Percentiles rank a stretch among this genome's conserved stretches.
Evolutionary conservation across 2,329 filamentous ascomycete species (phyloP).

Genomic region (Aspergillus neoniger): DNA sequence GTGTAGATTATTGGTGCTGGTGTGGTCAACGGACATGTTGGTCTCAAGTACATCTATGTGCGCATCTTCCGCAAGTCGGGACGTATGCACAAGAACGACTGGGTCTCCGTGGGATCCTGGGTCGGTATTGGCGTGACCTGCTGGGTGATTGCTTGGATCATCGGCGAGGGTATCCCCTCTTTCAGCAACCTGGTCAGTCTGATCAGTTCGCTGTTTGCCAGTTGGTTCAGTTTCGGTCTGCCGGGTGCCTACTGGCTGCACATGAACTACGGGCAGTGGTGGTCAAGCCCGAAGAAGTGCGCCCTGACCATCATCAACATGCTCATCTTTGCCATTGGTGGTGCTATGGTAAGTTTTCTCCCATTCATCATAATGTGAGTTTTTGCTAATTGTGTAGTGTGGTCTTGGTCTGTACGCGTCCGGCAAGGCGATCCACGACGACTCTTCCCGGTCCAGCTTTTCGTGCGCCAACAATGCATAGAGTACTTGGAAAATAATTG

Average conservation of each 20-base stretch:
- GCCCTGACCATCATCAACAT: conserved; percentile 48
- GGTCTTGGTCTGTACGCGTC: conserved; percentile 42
- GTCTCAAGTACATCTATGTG: conserved; percentile 65
- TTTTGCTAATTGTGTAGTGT: conserved; percentile 23
- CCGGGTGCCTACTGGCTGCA: conserved; percentile 48
- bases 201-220: conserved; percentile 62
- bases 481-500: neutral
- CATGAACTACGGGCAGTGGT: conserved; percentile 48
- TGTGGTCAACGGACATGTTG: conserved; percentile 68
- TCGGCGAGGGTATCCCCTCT: conserved; percentile 68
- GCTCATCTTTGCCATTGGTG: conserved; percentile 41
- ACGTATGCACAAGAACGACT: conserved; percentile 53
- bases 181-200: conserved; percentile 67
- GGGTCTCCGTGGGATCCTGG: conserved; percentile 60
- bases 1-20: conserved; percentile 64
- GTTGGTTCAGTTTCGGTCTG: conserved; percentile 60
- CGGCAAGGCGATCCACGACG: conserved; percentile 38
- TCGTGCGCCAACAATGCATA: conserved; percentile 40
- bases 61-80: conserved; percentile 62
- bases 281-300: conserved; percentile 48
- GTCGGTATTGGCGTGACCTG: conserved; percentile 55
- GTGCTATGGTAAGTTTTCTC: conserved; percentile 24
- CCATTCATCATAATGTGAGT: too few relatives aligned
- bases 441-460: conserved; percentile 39
- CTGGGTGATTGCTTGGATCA: conserved; percentile 65